Evolutionary conservation across 805 yeast genomes (phyloP), one percentile per base, ranked within the genome.

Genomic region (Yamadazyma sp.): DNA sequence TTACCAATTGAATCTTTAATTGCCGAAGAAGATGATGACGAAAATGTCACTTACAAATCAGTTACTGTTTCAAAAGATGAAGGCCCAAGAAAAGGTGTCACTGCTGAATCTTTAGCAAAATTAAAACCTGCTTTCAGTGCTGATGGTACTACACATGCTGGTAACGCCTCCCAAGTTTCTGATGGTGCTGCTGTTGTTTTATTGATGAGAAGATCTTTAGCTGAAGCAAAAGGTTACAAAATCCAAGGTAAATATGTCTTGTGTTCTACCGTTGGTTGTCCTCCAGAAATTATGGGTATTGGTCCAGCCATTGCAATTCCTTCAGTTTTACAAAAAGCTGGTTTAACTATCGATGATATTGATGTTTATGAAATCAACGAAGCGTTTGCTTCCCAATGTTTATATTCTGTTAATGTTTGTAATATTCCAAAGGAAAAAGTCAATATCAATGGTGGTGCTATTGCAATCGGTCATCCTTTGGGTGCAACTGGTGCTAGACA

Each of bases 231-330:
- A 39, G 81, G 82, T 25, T 72, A 84, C 49, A 81, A 84, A 36
- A 78, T 87, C 42, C 52, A 82, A 39, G 98, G 82, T 43, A 86
- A 85, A 68, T 91, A 77, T 50, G 78, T 88, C 43, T 82, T 80
- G 49, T 80, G 86, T 53, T 76, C 82, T 48, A 69, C 80, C 26
- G 91, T 84, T 38, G 98, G 98, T 50, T 96, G 89, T 30, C 96
- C 97, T 37, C 97, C 97, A 15, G 95, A 87, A 64, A 78, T 89
- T 42, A 91, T 91, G 98, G 98, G 98, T 40, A 80, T 91, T 51
- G 98, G 98, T 28, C 98, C 98, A 39, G 97, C 95, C 18, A 78
- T 75, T 51, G 98, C 98, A 40, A 89, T 91, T 52, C 98, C 98
- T 43, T 76, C 75, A 37, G 81, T 86, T 13, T 74, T 91, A 47